Evolutionary conservation across 1,139 yeast species (phyloP), one percentile per base, ranked within the genome.

Genomic region (Magnusiomyces sp.): DNA sequence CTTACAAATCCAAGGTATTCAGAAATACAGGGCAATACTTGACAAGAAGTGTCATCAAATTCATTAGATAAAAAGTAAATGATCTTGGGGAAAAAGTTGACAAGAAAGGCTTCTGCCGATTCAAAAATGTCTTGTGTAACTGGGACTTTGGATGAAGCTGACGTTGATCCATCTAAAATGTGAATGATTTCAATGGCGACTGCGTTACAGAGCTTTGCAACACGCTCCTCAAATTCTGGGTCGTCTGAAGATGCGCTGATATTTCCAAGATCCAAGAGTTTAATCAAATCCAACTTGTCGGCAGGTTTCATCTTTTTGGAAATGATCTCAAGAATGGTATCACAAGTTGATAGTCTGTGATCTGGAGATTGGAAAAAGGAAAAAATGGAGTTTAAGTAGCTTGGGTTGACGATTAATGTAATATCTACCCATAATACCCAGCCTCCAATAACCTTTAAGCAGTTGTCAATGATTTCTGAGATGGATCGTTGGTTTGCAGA

Each of bases 341-440:
- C 76, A 50, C 94, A 82, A 44, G 95, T 82, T 16, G 79, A 73
- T 45, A 77, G 72, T 56, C 84, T 76, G 9, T 45, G 48, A 14
- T 47, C 45, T 10, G 16, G 19, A 34, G 33, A 13, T 23, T 76
- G 71, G 56, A 90, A 72, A 60, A 78, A 83, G 52, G 76, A 79
- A 58, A 82, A 81, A 43, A 94, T 75, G 46, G 79, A 65, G 46
- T 74, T 72, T 58, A 89, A 74, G 60, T 80, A 83, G 42, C 79
- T 78, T 19, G 81, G 77, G 48, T 81, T 80, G 36, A 90, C 78
- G 53, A 94, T 82, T 55, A 92, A 71, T 32, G 81, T 74, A 55
- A 92, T 86, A 62, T 94, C 98, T 67, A 92, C 88, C 99, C 99
- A 94, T 32, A 90, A 83, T 31, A 89, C 86, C 74, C 86, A 94